Percentiles rank a stretch among this genome's conserved stretches.
Evolutionary conservation across 179 eudicot genomes (phyloP).

Genomic region (Beta macrorhiza): DNA sequence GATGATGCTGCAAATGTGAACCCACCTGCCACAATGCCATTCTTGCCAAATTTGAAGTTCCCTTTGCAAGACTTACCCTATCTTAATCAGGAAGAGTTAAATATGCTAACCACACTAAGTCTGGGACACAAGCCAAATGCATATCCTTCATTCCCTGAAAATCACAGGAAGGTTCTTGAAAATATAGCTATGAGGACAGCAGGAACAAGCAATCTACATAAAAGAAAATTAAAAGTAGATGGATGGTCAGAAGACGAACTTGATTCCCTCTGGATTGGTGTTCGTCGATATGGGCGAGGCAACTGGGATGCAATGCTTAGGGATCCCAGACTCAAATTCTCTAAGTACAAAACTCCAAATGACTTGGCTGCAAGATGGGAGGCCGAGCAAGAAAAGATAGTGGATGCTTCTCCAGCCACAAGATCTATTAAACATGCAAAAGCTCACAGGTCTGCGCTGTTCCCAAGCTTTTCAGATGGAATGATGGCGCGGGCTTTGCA

Average conservation of each 20-base stretch:
- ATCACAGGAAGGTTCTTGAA: constrained; percentile 86
- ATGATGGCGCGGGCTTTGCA: constrained; percentile 79
- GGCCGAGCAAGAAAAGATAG: constrained; percentile 77
- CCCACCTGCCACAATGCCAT: constrained; percentile 49
- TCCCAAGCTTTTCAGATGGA: constrained; percentile 73
- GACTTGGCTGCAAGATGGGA: constrained; percentile 89
- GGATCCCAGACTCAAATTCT: constrained; percentile 77
- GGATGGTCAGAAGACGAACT: constrained; percentile 97
- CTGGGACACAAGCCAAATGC: constrained; percentile 53
- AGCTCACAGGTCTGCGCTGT: constrained; percentile 39
- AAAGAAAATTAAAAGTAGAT: constrained; percentile 62
- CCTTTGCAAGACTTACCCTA: constrained; percentile 45
- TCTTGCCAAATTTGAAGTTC: constrained; percentile 58
- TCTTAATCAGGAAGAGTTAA: constrained; percentile 46
- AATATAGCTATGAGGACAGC: constrained; percentile 77
- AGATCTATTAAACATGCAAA: constrained; percentile 43
- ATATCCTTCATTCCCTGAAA: constrained; percentile 66
- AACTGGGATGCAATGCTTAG: constrained; percentile 83
- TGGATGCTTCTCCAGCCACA: constrained; percentile 46
- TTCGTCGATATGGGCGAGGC: constrained; percentile 88
- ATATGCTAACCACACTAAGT: constrained; percentile 55
- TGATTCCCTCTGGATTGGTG: constrained; percentile 96
- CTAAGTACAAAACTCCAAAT: constrained; percentile 59
- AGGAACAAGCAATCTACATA: constrained; percentile 50
- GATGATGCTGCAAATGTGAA: constrained; percentile 38